phyloP scores from a whole-genome alignment of 352 stramenopile species.

The Pythium sp. region DNA sequence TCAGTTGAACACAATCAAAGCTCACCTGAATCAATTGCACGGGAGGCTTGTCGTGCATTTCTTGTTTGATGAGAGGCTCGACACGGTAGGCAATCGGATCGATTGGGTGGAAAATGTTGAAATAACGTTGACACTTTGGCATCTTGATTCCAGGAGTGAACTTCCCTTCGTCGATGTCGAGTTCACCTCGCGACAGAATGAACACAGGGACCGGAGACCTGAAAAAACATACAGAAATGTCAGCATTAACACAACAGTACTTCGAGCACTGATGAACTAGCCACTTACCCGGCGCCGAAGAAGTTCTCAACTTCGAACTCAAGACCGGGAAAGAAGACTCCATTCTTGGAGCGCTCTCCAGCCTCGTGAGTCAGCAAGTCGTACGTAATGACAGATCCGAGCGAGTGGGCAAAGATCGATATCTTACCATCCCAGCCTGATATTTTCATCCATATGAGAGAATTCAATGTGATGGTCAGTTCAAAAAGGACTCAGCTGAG shows the following conservation, averaged over 20 bases:
- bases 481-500: neutral
- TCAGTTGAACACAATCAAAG: neutral
- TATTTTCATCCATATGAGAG: neutral
- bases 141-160: conserved; percentile 82
- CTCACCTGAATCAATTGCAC: conserved; percentile 76
- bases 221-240: neutral
- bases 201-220: conserved; percentile 84
- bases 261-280: neutral
- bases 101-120: conserved; percentile 92
- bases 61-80: conserved; percentile 86
- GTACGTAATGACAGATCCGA: conserved; percentile 91
- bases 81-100: conserved; percentile 91
- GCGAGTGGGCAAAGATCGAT: conserved; percentile 89
- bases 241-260: neutral
- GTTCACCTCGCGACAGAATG: conserved; percentile 76
- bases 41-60: conserved; percentile 85
- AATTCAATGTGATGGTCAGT: neutral
- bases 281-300: conserved; percentile 70
- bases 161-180: conserved; percentile 69
- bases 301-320: conserved; percentile 88
- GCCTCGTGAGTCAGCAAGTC: conserved; percentile 86
- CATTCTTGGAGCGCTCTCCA: conserved; percentile 57
- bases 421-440: conserved; percentile 83
- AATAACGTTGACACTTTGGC: conserved; percentile 78
- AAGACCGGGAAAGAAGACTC: conserved; percentile 70